Base-by-base conservation (phyloP, 2,329 filamentous ascomycete species). In the Stagonosporopsis tanaceti region DNA sequence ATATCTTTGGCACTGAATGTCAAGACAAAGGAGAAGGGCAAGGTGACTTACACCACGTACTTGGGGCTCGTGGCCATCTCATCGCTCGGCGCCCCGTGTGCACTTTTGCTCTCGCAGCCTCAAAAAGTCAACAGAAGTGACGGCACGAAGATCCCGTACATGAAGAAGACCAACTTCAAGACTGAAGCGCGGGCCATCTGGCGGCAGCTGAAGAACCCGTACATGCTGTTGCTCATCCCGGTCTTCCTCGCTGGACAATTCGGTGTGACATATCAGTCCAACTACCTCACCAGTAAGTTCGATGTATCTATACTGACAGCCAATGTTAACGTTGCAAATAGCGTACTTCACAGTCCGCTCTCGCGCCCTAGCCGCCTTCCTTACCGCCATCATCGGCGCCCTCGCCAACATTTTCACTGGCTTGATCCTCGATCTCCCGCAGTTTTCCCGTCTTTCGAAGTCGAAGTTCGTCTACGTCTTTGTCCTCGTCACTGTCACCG, bases 271-370 rank as follows among this genome's bases (percentile, higher is more conserved):
- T 50, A 50, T 12, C 47, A 50, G 17, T 38, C 27, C 6, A 50
- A 50, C 37, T 50, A 50, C 37, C 38, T 50, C 14, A 50, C 47
- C 27, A 50, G 47, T 50, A 50, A 41, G 47, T 25, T 6, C n/a
- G 4, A 1, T 9, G 9, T 28, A 25, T 14, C 12, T 7, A 6
- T 34, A 1, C 32, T 7, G 4, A 6, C 3, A 34, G 2, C 32
- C 8, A n/a, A 34, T 14, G 1, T n/a, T 22, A 24, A 34, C n/a
- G 15, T 20, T 3, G 5, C 3, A 15, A 28, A 24, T 12, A 57
- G 53, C 53, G 15, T 57, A 57, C 37, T 57, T 57, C 47, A 57
- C 53, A 4, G 53, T 57, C 24, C 47, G 53, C 17, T 57, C 53
- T 14, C 53, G 53, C 14, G 53, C 53, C 9, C 42, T 57, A 11